These are phyloP conservation scores for Acidiella bohemica DNA, from an alignment of 495 filamentous ascomycete genomes.

Conservation along the genomic window DNA sequence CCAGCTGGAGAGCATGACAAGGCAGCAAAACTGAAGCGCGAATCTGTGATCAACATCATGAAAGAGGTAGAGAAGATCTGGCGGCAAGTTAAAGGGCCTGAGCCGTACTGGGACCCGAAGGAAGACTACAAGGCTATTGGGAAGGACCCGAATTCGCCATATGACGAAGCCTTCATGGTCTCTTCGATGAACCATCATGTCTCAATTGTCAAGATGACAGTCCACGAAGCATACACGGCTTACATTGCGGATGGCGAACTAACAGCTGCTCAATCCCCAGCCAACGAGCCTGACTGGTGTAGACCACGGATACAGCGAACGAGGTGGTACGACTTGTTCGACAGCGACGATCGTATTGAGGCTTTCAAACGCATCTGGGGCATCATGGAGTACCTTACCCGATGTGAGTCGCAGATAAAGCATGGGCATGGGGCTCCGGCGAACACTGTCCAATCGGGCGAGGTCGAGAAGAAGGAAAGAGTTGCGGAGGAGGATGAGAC, in stretches of 20 bases:
- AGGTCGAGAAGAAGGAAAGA: too few species aligned
- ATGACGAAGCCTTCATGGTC: constrained; percentile 63
- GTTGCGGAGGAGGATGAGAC: too few species aligned
- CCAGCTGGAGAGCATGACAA: too few species aligned
- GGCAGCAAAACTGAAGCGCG: too few species aligned
- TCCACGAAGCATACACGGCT: constrained; percentile 53
- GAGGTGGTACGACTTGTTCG: constrained; percentile 66
- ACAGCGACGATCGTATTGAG: constrained; percentile 51
- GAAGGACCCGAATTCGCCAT: constrained; percentile 35
- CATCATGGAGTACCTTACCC: constrained; percentile 46
- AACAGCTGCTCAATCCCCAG: constrained; percentile 14
- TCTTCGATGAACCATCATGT: constrained; percentile 75
- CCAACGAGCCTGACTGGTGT: constrained; percentile 13
- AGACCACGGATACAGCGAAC: constrained; percentile 46
- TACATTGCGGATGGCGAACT: constrained; percentile 29
- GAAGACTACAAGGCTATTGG: constrained; percentile 62
- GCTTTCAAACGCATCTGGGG: constrained; percentile 64
- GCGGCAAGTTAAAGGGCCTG: constrained; percentile 25
- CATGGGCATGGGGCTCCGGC: too few species aligned
- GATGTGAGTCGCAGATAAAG: too few species aligned
- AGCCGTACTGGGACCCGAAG: constrained; percentile 59
- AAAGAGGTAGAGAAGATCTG: too few species aligned
- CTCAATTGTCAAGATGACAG: constrained; percentile 56
- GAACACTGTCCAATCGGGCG: too few species aligned
- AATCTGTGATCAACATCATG: too few species aligned